Percentiles rank a stretch among this genome's conserved stretches.
These are phyloP conservation scores for Carallia brachiata DNA, from an alignment of 345 rosid genomes.

Conservation along the genomic window DNA sequence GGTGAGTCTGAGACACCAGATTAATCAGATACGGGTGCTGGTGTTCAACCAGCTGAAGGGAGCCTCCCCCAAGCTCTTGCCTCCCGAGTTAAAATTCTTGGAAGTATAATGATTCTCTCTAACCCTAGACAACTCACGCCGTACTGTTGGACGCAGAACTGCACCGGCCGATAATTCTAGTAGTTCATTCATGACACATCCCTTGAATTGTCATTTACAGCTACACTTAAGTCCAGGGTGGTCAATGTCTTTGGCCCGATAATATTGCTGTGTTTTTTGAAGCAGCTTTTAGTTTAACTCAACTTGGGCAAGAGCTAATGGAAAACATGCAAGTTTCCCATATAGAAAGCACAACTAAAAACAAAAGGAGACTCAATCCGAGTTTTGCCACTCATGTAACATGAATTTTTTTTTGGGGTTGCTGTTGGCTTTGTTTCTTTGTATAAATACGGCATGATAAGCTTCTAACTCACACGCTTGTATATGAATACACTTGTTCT, in stretches of 20 bases:
- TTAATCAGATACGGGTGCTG: constrained; percentile 27
- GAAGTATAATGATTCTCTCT: constrained; percentile 16
- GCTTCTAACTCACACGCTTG: neutral
- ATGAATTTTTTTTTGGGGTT: neutral
- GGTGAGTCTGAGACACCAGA: constrained; percentile 53
- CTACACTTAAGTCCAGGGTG: neutral
- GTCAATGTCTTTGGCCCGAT: neutral
- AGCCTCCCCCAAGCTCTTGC: constrained; percentile 48
- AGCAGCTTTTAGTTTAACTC: neutral
- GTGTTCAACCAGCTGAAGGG: constrained; percentile 37
- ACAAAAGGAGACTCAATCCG: neutral
- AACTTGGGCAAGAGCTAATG: neutral
- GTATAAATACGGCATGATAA: neutral
- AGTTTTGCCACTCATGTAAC: constrained; percentile 4
- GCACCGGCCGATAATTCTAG: neutral
- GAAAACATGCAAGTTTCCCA: neutral
- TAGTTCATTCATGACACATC: neutral
- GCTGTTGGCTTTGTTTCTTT: neutral
- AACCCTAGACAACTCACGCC: neutral
- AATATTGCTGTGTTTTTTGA: neutral
- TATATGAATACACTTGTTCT: neutral
- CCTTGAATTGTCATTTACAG: neutral
- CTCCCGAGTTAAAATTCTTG: constrained; percentile 33
- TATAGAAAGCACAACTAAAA: neutral
- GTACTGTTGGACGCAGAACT: neutral